These are phyloP conservation scores for Peronospora tabacina DNA, from an alignment of 352 stramenopile genomes.

Conservation along the genomic window DNA sequence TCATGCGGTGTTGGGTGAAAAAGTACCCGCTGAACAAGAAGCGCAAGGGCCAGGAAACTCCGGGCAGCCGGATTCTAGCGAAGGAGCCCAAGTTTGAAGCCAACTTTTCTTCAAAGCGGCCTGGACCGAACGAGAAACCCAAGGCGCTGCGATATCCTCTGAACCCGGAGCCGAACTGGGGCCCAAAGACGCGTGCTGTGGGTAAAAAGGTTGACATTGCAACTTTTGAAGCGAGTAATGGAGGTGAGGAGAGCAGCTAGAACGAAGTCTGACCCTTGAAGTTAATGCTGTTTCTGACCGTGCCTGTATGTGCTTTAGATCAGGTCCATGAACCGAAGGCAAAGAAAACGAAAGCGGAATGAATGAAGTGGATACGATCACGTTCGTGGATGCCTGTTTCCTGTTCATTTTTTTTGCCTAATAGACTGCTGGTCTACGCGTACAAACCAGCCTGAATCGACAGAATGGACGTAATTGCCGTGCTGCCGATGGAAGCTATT, in stretches of 20 bases:
- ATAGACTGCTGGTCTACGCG: constrained; percentile 26
- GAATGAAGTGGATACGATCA: constrained; percentile 12
- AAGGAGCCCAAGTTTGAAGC: constrained; percentile 81
- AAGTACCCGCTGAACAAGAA: constrained; percentile 90
- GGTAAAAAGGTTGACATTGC: constrained; percentile 45
- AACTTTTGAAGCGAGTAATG: constrained; percentile 14
- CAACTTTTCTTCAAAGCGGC: constrained; percentile 69
- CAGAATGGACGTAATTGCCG: not conserved
- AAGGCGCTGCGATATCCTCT: constrained; percentile 90
- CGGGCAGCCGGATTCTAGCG: constrained; percentile 79
- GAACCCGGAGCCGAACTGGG: constrained; percentile 96
- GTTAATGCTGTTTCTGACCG: constrained; percentile 7
- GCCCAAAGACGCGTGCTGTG: constrained; percentile 87
- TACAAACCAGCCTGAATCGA: not conserved
- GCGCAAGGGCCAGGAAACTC: constrained; percentile 62
- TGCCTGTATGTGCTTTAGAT: constrained; percentile 26
- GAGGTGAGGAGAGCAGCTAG: constrained; percentile 15
- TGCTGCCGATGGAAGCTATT: constrained; percentile 8
- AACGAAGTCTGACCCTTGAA: not conserved
- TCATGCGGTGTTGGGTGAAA: constrained; percentile 94
- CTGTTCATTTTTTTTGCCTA: constrained; percentile 18
- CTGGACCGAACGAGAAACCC: constrained; percentile 62
- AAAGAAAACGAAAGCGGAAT: constrained; percentile 75
- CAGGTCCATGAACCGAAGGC: constrained; percentile 45
- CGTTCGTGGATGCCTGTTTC: constrained; percentile 7